Evolutionary conservation across 2,329 filamentous ascomycete genomes (phyloP).

Genomic region (Diaporthe nobilis): DNA sequence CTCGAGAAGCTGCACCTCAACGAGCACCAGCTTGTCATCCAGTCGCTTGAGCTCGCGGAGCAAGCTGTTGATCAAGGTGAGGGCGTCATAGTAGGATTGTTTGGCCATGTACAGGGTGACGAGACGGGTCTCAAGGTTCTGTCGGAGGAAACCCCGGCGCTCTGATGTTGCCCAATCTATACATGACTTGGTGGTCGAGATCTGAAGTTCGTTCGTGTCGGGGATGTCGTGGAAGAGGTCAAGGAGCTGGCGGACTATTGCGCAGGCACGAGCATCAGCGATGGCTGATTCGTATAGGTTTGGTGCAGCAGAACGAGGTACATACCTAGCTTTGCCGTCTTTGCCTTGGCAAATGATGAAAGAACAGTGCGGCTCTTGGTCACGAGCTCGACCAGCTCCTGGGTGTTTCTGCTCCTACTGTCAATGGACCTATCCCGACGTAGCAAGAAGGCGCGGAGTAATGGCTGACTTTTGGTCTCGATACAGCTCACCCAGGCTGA

Average conservation of each 20-base stretch:
- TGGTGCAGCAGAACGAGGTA: neutral
- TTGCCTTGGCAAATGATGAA: slow-evolving; percentile 97
- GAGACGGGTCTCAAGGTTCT: slow-evolving; percentile 97
- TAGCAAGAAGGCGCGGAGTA: slow-evolving; percentile 6
- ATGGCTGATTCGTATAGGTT: neutral
- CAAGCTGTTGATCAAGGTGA: slow-evolving; percentile 96
- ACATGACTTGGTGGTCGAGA: slow-evolving; percentile 96
- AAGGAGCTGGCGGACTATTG: slow-evolving; percentile 90
- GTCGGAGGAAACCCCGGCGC: slow-evolving; percentile 94
- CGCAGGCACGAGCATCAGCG: slow-evolving; percentile 26
- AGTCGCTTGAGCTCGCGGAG: slow-evolving; percentile 97
- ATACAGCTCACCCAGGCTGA: slow-evolving; percentile 93
- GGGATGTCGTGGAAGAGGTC: slow-evolving; percentile 96
- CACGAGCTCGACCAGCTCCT: slow-evolving; percentile 91
- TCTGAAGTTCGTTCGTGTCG: slow-evolving; percentile 94
- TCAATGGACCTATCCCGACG: slow-evolving; percentile 34
- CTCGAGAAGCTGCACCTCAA: slow-evolving; percentile 97
- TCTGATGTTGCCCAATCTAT: slow-evolving; percentile 99
- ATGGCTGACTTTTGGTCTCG: slow-evolving; percentile 84
- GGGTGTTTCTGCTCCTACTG: slow-evolving; percentile 71
- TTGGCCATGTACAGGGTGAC: slow-evolving; percentile 97
- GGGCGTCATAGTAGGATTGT: slow-evolving; percentile 96
- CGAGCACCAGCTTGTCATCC: slow-evolving; percentile 97
- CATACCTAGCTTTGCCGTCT: slow-evolving; percentile 97
- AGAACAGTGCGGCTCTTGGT: slow-evolving; percentile 91